Percentiles rank a stretch among this genome's conserved stretches.
phyloP scores from a whole-genome alignment of 2,329 filamentous ascomycete genomes.

The Apiospora aurea region DNA sequence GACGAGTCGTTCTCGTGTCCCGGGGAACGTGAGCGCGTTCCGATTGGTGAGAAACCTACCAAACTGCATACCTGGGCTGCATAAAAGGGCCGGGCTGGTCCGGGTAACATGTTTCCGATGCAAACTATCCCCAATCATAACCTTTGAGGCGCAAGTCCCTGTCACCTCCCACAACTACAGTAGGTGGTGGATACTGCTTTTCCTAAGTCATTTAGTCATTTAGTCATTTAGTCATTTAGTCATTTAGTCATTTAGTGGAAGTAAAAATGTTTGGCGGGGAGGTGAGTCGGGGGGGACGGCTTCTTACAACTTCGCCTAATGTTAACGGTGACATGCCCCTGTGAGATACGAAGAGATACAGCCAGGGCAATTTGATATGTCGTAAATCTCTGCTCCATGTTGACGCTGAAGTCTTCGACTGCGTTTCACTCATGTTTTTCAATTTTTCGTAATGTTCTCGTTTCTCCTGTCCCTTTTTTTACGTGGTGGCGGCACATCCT shows the following conservation, averaged over 20 bases:
- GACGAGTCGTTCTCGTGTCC: too few relatives aligned
- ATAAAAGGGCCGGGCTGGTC: too few relatives aligned
- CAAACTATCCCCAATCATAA: too few relatives aligned
- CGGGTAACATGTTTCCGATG: too few relatives aligned
- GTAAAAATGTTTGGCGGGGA: neutral
- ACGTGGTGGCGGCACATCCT: neutral
- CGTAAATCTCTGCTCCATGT: neutral
- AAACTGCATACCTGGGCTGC: too few relatives aligned
- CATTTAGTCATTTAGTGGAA: too few relatives aligned
- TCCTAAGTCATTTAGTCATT: constrained; percentile 1
- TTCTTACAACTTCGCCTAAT: neutral
- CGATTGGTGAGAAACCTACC: too few relatives aligned
- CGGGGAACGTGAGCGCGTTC: too few relatives aligned
- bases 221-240: too few relatives aligned
- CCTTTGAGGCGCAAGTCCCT: too few relatives aligned
- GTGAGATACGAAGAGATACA: constrained; percentile 3
- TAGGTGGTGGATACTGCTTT: constrained; percentile 11
- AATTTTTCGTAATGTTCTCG: neutral
- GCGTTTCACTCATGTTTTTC: neutral
- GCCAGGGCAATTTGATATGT: neutral
- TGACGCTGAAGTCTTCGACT: neutral
- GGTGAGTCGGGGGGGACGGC: neutral
- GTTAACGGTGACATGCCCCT: neutral
- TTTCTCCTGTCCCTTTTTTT: neutral
- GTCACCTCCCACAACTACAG: neutral